These are phyloP conservation scores for Epithemia pelagica DNA, from an alignment of 108 stramenopile genomes.

Conservation along the genomic window DNA sequence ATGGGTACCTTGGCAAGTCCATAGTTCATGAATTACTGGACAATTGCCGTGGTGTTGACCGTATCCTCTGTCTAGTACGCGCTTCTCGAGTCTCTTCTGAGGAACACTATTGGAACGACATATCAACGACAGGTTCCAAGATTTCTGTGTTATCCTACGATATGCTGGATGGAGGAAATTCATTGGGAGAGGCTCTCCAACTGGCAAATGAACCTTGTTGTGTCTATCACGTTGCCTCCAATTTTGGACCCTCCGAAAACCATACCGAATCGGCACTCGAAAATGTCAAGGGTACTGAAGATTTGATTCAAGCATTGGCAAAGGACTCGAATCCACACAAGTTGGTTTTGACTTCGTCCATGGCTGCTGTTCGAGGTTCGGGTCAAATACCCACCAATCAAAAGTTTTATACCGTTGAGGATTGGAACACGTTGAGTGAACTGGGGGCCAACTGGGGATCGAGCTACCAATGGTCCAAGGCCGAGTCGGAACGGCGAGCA, in stretches of 20 bases:
- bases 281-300: constrained; percentile 69
- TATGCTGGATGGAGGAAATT: constrained; percentile 71
- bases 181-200: constrained; percentile 23
- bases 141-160: constrained; percentile 57
- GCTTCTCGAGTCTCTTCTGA: constrained; percentile 37
- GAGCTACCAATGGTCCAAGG: constrained; percentile 82
- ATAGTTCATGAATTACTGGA: constrained; percentile 38
- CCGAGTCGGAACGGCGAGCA: constrained; percentile 63
- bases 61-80: constrained; percentile 61
- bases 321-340: constrained; percentile 11
- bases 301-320: constrained; percentile 41
- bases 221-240: constrained; percentile 76
- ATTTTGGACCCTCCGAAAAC: constrained; percentile 73
- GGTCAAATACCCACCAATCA: constrained; percentile 66
- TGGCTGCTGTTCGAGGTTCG: constrained; percentile 79
- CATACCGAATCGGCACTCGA: constrained; percentile 67
- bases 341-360: constrained; percentile 70
- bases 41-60: not conserved
- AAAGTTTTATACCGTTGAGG: constrained; percentile 59
- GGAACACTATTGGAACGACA: constrained; percentile 48
- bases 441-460: constrained; percentile 64
- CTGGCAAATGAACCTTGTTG: constrained; percentile 26
- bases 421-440: constrained; percentile 73
- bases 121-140: not conserved
- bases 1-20: constrained; percentile 65